Evolutionary conservation across 176 grass and related monocot genomes (phyloP), one percentile per base, ranked within the genome.

Genomic region (Lolium multiflorum): DNA sequence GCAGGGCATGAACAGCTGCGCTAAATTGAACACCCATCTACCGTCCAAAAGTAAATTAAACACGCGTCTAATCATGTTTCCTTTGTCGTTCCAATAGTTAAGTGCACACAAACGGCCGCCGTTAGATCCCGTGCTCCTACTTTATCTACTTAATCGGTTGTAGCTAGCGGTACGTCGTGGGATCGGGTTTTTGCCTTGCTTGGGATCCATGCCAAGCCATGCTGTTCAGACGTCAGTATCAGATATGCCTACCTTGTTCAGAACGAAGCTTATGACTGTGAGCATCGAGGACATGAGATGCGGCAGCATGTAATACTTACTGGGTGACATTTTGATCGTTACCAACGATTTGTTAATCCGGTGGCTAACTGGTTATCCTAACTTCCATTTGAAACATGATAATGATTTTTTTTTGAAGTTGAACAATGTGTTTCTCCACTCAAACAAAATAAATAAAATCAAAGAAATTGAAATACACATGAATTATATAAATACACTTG

Each of bases 221-320:
- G 82, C 28, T 58, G 85, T 70, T 91, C 69, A 73, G 81, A 81
- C 18, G 77, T 91, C 90, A 62, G 46, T 31, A 43, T 88, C 86
- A 66, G 59, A 38, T n/a, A 28, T 47, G 14, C 66, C 24, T 80
- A 20, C 39, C 69, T 72, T 22, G 25, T 65, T 39, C 68, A 57
- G 52, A 48, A 44, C 20, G 54, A 59, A 46, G 50, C 41, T 71
- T 6, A 59, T 59, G 71, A 77, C 66, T 57, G 22, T 13, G 1
- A 59, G 54, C 39, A 39, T 39, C 66, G 48, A 24, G 52, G 26
- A 54, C 79, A 41, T 62, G 28, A 28, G 28, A 28, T 28, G 28
- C 28, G 28, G 28, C 28, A 28, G 28, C 28, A 28, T 28, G 28
- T 28, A 28, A 28, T 28, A 28, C 28, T 28, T 28, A 28, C 28